Conservation (phyloP, 108 stramenopile species). For the Epithemia pelagica region DNA sequence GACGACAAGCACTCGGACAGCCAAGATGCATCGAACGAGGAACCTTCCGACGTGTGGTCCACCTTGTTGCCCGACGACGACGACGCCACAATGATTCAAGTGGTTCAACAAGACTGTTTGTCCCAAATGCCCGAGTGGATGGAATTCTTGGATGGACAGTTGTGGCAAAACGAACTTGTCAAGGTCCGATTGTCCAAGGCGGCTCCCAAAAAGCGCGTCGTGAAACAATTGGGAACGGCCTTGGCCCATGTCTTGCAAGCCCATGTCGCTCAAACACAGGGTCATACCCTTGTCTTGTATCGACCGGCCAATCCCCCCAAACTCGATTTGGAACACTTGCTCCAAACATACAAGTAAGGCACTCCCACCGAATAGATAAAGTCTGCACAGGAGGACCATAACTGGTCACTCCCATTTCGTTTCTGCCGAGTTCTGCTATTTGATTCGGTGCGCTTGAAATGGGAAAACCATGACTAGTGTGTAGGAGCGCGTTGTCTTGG, state of each 20-base stretch:
- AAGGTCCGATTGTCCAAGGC: constrained; percentile 58
- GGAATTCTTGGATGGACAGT: constrained; percentile 45
- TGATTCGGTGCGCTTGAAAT: no score
- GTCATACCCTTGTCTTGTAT: constrained; percentile 74
- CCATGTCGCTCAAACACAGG: constrained; percentile 69
- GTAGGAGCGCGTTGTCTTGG: no score
- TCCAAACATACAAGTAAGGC: constrained; percentile 3
- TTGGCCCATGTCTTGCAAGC: constrained; percentile 54
- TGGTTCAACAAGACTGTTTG: background rate
- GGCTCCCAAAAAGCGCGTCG: constrained; percentile 63
- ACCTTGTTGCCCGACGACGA: background rate
- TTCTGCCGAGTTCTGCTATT: no score
- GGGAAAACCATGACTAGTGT: no score
- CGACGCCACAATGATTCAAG: background rate
- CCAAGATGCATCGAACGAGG: background rate
- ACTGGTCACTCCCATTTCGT: no score
- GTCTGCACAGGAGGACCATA: no score
- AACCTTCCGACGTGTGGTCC: background rate
- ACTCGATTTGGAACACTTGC: constrained; percentile 58
- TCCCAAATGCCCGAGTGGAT: constrained; percentile 41
- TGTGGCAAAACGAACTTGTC: constrained; percentile 73
- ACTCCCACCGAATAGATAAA: no score
- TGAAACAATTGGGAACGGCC: constrained; percentile 45
- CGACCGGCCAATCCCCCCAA: constrained; percentile 53
- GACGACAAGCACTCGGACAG: constrained; percentile 11